A percentile compares a stretch with the other conserved stretches of the same genome.
Evolutionary conservation across 257 asterid genomes (phyloP).

Genomic region (Fraxinus anomala): DNA sequence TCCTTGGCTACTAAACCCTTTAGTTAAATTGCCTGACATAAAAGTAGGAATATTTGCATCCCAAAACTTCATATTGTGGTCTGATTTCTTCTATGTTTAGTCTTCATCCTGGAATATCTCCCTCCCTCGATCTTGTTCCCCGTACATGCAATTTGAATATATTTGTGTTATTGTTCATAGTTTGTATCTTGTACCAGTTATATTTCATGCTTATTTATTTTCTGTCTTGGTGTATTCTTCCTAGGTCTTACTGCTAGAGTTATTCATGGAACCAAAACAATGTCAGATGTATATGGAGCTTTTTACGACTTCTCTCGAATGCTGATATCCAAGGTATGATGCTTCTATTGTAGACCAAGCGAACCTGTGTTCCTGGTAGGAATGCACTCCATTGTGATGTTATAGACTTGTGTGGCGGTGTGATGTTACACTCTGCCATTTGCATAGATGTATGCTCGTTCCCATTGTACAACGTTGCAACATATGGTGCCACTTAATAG

Average conservation of each 20-base stretch:
- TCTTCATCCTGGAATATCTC: not conserved
- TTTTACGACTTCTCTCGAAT: conserved; percentile 83
- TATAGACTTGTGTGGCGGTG: not conserved
- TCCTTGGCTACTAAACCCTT: not conserved
- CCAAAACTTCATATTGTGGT: conserved; percentile 1
- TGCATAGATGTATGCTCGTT: not conserved
- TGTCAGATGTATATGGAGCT: conserved; percentile 93
- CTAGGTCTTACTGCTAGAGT: conserved; percentile 94
- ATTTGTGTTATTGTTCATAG: conserved; percentile 8
- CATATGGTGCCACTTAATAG: not conserved
- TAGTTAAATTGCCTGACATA: not conserved
- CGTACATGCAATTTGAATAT: not conserved
- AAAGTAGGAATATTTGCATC: not conserved
- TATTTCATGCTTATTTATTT: conserved; percentile 18
- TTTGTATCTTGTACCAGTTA: not conserved
- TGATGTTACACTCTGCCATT: not conserved
- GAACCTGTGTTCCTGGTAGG: not conserved
- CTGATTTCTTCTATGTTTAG: not conserved
- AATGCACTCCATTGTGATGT: not conserved
- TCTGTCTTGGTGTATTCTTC: conserved; percentile 20
- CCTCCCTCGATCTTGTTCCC: not conserved
- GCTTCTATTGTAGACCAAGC: conserved; percentile 20
- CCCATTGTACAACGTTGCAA: not conserved
- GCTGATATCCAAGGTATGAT: conserved; percentile 82
- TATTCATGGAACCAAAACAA: conserved; percentile 70